Base-by-base conservation (phyloP, 2,329 filamentous ascomycete genomes). In the Apiospora saccharicola region DNA sequence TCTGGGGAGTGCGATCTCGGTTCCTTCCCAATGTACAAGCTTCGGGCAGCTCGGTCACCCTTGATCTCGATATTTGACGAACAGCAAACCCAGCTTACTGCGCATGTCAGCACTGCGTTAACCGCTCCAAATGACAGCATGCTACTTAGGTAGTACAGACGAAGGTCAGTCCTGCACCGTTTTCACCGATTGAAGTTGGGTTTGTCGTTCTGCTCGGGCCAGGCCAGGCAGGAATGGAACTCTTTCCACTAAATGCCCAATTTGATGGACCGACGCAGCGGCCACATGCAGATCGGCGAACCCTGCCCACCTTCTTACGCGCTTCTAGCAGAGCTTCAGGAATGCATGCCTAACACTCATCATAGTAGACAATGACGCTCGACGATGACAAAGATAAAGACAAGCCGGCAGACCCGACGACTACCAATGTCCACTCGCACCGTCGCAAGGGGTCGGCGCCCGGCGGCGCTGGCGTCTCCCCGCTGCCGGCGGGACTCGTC, bases 401-500 rank as follows among this genome's bases (percentile, higher is more conserved):
- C 57, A 24, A 44, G 47, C 68, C 68, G 34, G 68, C 47, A 26
- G 37, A 34, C 10, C 68, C 68, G 3, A 70, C 68, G 10, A 57
- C 46, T 43, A 47, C 68, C 47, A 41, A 53, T 70, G 68, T 30
- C 5, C 14, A 19, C 47, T 41, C 46, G 8, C 41, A 41, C 12
- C 19, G 46, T 49, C 46, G 47, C 47, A 57, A 70, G 68, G 68
- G 46, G 34, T 22, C 68, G 68, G 37, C 68, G 30, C 68, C 68
- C 68, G 68, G 68, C 68, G 41, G 68, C 68, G 47, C 75, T 70
- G 74, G 76, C 75, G 74, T 68, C 70, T 73, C 72, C 30, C 78
- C 37, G 77, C 57, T 71, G 57, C 77, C 19, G 71, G 34, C 3
- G 69, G 51, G n/a, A 41, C 73, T 26, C 80, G 80, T 14, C 77